phyloP scores from a whole-genome alignment of 1,284 basidiomycete species.

The Ganoderma lucidum region DNA sequence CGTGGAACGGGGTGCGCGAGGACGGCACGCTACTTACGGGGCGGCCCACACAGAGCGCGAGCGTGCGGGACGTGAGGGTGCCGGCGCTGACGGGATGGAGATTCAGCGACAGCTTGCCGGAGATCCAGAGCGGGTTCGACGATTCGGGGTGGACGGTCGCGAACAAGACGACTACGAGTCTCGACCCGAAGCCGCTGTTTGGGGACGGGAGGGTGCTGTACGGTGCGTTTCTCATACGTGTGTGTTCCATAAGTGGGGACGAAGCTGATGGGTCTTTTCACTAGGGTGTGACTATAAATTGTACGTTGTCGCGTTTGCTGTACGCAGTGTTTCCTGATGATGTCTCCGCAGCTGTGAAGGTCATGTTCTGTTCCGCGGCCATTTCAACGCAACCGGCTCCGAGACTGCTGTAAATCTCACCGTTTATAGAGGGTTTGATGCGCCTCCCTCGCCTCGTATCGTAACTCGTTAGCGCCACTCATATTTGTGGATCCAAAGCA shows the following conservation, averaged over 20 bases:
- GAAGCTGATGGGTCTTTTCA: neutral
- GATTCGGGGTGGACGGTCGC: conserved; percentile 72
- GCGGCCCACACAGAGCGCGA: conserved; percentile 29
- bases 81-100: conserved; percentile 68
- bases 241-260: neutral
- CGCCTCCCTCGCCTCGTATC: conserved; percentile 22
- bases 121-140: conserved; percentile 61
- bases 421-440: conserved; percentile 82
- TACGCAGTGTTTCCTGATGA: neutral
- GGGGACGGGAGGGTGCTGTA: conserved; percentile 79
- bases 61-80: conserved; percentile 33
- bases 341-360: conserved; percentile 70
- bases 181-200: conserved; percentile 69
- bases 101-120: conserved; percentile 76
- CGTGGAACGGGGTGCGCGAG: conserved; percentile 72
- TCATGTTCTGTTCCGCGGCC: conserved; percentile 80
- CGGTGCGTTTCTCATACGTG: conserved; percentile 39
- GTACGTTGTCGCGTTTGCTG: conserved; percentile 50
- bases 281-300: conserved; percentile 79
- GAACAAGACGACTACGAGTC: conserved; percentile 71
- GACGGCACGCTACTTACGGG: conserved; percentile 37
- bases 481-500: conserved; percentile 45
- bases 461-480: neutral
- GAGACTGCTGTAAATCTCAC: conserved; percentile 73
- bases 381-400: conserved; percentile 67